Base-by-base conservation (phyloP, 495 filamentous ascomycete species). In the Jackrogersella multiformis region DNA sequence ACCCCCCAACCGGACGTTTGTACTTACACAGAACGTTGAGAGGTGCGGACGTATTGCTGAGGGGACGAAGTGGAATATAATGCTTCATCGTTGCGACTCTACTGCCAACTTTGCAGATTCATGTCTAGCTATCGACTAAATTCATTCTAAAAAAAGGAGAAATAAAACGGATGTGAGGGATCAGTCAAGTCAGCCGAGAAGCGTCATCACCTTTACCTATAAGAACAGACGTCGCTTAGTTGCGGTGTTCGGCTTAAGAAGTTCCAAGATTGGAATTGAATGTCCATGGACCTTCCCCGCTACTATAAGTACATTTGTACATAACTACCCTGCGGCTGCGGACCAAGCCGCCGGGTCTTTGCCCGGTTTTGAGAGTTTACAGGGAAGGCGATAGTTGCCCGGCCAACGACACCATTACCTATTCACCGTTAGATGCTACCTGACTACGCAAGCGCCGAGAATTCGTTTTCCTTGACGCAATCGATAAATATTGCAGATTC, bases 401-500 rank as follows among this genome's bases (percentile, higher is more conserved):
- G 35, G 76, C 61, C 77, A 80, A 80, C 79, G 15, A 63, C 49
- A 69, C 59, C n/a, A n/a, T n/a, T n/a, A n/a, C n/a, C n/a, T n/a
- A 28, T 44, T 28, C 56, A 55, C 35, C 73, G 58, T 76, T 69
- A 55, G 69, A 65, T 34, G 41, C 30, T 36, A 51, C 49, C 44
- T 23, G 45, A 55, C 56, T 34, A 55, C 54, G 70, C 56, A 36
- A 41, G 51, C 26, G 61, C 32, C 23, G 18, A 28, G 39, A 60
- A 61, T 61, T 69, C 21, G 52, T 46, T 56, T 46, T 12, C 36
- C 44, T 21, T 65, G 52, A 72, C 70, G 66, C 49, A 58, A 66
- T 58, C 46, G 34, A 58, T 54, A 52, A 54, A 58, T 44, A 26
- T 23, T 70, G 61, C 56, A 69, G 60, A 70, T 68, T 66, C 36